Evolutionary conservation across 2,329 filamentous ascomycete species (phyloP), one percentile per base, ranked within the genome.

Genomic region (Ophiostoma sp.): DNA sequence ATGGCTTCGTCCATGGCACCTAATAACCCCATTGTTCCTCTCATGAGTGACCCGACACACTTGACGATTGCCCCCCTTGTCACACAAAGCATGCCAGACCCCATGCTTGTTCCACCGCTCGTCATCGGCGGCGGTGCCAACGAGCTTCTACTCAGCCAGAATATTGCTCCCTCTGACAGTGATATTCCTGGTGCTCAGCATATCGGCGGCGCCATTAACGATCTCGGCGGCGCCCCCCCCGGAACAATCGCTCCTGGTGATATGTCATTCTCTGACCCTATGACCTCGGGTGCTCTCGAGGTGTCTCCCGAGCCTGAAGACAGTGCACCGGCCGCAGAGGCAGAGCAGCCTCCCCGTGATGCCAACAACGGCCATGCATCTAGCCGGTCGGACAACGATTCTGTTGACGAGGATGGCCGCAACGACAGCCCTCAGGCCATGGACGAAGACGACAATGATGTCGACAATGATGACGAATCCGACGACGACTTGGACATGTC

Each of bases 261-360:
- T 3, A 52, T 68, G 12, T 66, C 64, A 3, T 66, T 52, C 36
- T 44, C 44, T 2, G 64, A 58, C 12, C 44, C 41, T 3, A 41
- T 69, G 64, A 52, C 65, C 8, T 0, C 40, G 1, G 49, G 36
- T n/a, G 41, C 9, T 55, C 64, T 66, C 18, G 64, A 68, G 14
- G 45, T 69, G 40, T 69, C 66, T 12, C 55, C 69, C 1, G 69
- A 70, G 14, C 64, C 64, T 4, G 69, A 65, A 18, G 47, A 64
- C 8, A 44, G 16, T 8, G 49, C 49, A 18, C 45, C 44, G 11
- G 36, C 38, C 12, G 67, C 40, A 1, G 18, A 45, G 3, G 64
- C 27, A 27, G 27, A 27, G 27, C 27, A 27, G 27, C 27, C 27
- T 27, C 27, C 27, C 27, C 27, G 27, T 27, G 27, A 27, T 27